These are phyloP conservation scores for Mycena vulgaris DNA, from an alignment of 768 basidiomycete species.

Conservation along the genomic window DNA sequence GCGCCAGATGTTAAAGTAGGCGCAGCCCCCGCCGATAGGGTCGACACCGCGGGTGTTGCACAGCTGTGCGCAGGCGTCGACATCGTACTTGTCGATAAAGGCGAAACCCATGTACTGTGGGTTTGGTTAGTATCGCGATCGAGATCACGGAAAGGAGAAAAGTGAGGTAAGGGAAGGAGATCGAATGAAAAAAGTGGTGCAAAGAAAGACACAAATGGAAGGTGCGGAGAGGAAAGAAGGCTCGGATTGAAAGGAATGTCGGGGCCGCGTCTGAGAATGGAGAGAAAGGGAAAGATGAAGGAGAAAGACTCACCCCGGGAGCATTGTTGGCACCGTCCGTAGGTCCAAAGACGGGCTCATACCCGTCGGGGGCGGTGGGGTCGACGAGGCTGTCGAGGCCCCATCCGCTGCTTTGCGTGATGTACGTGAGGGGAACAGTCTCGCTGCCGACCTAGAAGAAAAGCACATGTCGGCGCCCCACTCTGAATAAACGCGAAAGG, in stretches of 20 bases:
- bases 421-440: slow-evolving; percentile 51
- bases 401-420: slow-evolving; percentile 62
- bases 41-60: slow-evolving; percentile 63
- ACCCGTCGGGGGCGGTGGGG: slow-evolving; percentile 59
- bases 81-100: too few relatives aligned
- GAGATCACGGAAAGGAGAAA: not conserved
- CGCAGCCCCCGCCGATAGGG: slow-evolving; percentile 59
- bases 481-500: not conserved
- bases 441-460: slow-evolving; percentile 36
- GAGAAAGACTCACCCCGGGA: slow-evolving; percentile 53
- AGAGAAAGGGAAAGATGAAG: slow-evolving; percentile 10
- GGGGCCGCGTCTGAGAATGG: not conserved
- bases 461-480: not conserved
- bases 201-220: not conserved
- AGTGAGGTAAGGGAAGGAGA: too few relatives aligned
- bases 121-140: slow-evolving; percentile 25
- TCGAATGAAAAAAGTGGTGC: not conserved
- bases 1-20: slow-evolving; percentile 70
- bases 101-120: slow-evolving; percentile 67
- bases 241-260: slow-evolving; percentile 9
- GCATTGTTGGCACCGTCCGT: slow-evolving; percentile 64
- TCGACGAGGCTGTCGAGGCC: slow-evolving; percentile 55
- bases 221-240: not conserved
- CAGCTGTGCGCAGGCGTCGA: slow-evolving; percentile 58
- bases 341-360: slow-evolving; percentile 63